Base-by-base conservation (phyloP, 345 rosid species). In the Citrus hindsii region DNA sequence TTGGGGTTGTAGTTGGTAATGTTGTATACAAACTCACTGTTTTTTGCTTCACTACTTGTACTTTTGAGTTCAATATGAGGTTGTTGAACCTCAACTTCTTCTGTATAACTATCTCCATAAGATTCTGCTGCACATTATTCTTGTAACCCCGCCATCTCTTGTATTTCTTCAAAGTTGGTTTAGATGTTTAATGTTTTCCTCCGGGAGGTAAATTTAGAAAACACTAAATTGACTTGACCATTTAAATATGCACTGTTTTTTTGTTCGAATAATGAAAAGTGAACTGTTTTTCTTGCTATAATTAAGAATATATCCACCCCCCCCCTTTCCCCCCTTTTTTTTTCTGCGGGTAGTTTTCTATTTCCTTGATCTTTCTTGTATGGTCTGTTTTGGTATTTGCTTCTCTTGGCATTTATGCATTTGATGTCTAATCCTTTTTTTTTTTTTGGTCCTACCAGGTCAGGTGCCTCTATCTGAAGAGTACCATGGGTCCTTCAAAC, bases 381-480 rank as follows among this genome's bases (percentile, higher is more conserved):
- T 4, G 19, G 19, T 14, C 55, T 48, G 3, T 14, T 51, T 3
- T 51, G 56, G 56, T 58, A 8, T 9, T 58, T 22, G 62, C 0
- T n/a, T 58, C n/a, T 2, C 4, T n/a, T 2, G 2, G 32, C 65
- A 25, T 64, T 2, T 18, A 2, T 64, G 42, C 1, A 64, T 32
- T 32, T 63, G 30, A 65, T 33, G 4, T 32, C 25, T 32, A 33
- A 65, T 76, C 14, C 12, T n/a, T 77, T 5, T 28, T 28, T 18
- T 72, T 37, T 37, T 37, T 38, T 7, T 2, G 6, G 7, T 8
- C 70, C 6, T 3, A 28, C 18, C 90, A 92, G 96, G 93, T 92
- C 75, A 89, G 92, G 85, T 92, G 97, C 80, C 85, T 92, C 65
- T 85, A 90, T 85, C 73, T 92, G 92, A 92, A 92, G 89, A 89